Conservation (phyloP, 495 filamentous ascomycete genomes). For the Zalerion maritima region DNA sequence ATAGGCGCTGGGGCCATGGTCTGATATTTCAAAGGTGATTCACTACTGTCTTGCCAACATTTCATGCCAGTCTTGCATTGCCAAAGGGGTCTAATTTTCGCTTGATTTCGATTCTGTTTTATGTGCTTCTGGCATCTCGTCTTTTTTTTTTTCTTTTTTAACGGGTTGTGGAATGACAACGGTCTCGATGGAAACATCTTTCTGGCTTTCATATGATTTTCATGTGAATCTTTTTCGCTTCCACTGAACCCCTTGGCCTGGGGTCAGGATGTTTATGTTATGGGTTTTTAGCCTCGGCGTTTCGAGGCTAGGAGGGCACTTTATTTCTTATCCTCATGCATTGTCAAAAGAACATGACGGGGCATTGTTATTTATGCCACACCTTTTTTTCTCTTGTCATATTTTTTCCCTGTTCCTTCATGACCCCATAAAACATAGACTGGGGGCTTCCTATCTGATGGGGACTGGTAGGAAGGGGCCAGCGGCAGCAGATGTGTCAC, state of each 20-base stretch:
- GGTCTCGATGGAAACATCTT: conserved; percentile 6
- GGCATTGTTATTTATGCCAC: conserved; percentile 1
- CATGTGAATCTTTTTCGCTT: conserved; percentile 2
- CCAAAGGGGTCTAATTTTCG: conserved; percentile 1
- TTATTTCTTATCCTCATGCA: no score
- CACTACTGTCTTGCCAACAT: conserved; percentile 32
- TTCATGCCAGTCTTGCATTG: conserved; percentile 21
- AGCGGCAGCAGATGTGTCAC: no score
- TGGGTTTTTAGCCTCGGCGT: conserved; percentile 1
- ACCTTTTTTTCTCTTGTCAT: not conserved
- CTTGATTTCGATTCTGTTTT: conserved; percentile 19
- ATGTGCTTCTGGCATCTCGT: conserved; percentile 3
- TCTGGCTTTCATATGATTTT: conserved; percentile 1
- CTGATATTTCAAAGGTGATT: no score
- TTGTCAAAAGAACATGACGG: conserved; percentile 1
- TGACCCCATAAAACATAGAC: conserved; percentile 1
- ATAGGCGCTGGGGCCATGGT: conserved; percentile 29
- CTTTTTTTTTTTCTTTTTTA: conserved; percentile 3
- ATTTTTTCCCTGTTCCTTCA: not conserved
- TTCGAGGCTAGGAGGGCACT: conserved; percentile 4
- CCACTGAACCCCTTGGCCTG: no score
- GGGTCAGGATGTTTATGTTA: conserved; percentile 5
- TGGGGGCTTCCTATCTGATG: no score
- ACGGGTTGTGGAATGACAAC: not conserved
- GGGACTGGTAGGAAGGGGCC: no score